These are phyloP conservation scores for Fusarium albidum DNA, from an alignment of 2,329 filamentous ascomycete species.

Conservation along the genomic window DNA sequence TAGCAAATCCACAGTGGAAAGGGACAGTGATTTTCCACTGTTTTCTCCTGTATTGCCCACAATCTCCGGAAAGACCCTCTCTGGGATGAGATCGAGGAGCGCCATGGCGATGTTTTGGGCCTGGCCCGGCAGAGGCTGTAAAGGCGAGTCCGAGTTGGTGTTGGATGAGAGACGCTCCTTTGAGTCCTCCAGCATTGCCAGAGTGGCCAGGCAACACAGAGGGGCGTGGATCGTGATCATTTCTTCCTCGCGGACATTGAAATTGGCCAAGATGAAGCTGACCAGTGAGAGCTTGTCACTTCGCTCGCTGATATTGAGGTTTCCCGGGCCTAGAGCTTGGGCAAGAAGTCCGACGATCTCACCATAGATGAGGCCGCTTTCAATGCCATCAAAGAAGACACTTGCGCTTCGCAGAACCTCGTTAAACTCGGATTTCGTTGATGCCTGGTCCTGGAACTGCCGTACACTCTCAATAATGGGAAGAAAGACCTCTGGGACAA, in stretches of 20 bases:
- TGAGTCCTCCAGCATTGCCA: conserved; percentile 71
- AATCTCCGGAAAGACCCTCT: conserved; percentile 63
- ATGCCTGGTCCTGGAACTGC: conserved; percentile 72
- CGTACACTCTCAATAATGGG: conserved; percentile 84
- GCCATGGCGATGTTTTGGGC: conserved; percentile 60
- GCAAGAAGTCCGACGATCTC: conserved; percentile 77
- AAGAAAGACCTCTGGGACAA: conserved; percentile 89
- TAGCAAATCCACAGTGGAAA: conserved; percentile 59
- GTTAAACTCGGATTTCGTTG: conserved; percentile 74
- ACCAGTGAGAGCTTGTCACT: conserved; percentile 75
- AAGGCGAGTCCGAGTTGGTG: conserved; percentile 46
- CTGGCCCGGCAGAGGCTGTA: conserved; percentile 42
- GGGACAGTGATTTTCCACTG: conserved; percentile 11
- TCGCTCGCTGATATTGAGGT: conserved; percentile 54
- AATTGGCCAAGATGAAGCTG: conserved; percentile 83
- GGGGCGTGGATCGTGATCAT: conserved; percentile 91
- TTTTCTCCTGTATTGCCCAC: conserved; percentile 6
- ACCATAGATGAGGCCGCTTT: conserved; percentile 91
- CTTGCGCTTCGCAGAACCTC: conserved; percentile 94
- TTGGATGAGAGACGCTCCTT: conserved; percentile 47
- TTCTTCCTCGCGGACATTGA: conserved; percentile 95
- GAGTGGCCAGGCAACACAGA: conserved; percentile 62
- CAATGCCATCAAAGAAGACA: conserved; percentile 96
- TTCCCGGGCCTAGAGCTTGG: conserved; percentile 62
- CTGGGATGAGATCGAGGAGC: conserved; percentile 70